A percentile compares a stretch with the other conserved stretches of the same genome.
phyloP scores from a whole-genome alignment of 1,284 basidiomycete species.

The Malassezia restricta region DNA sequence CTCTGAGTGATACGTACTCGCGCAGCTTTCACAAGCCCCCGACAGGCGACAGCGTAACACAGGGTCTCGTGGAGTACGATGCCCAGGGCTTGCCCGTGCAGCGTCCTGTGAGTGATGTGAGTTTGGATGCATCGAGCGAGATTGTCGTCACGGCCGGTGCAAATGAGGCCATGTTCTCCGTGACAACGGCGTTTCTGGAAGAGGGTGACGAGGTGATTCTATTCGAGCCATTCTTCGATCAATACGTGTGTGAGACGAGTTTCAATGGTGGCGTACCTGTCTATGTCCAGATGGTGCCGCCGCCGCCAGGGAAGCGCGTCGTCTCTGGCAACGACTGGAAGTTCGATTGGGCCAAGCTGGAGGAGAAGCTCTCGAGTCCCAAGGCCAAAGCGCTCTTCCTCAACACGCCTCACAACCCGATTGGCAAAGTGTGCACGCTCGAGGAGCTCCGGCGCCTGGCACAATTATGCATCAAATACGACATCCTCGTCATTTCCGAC shows the following conservation, averaged over 20 bases:
- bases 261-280: constrained; percentile 64
- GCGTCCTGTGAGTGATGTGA: constrained; percentile 49
- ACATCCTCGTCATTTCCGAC: constrained; percentile 83
- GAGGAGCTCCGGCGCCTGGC: constrained; percentile 74
- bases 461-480: constrained; percentile 74
- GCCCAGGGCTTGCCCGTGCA: constrained; percentile 17
- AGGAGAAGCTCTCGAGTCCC: constrained; percentile 72
- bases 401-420: constrained; percentile 63
- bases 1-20: constrained; percentile 28
- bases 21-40: constrained; percentile 22
- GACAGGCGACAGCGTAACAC: neutral
- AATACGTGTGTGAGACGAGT: constrained; percentile 57
- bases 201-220: constrained; percentile 83
- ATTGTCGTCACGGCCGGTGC: constrained; percentile 90
- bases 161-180: constrained; percentile 49
- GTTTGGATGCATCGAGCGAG: constrained; percentile 71
- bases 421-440: constrained; percentile 70
- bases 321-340: constrained; percentile 47
- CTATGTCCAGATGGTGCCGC: constrained; percentile 87
- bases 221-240: constrained; percentile 90
- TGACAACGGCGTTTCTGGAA: constrained; percentile 29
- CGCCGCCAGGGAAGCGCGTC: constrained; percentile 36
- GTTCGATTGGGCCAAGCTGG: constrained; percentile 54
- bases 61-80: neutral
- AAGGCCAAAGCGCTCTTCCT: constrained; percentile 59